These are phyloP conservation scores for Ilex aquifolium DNA, from an alignment of 257 asterid species.

Conservation along the genomic window DNA sequence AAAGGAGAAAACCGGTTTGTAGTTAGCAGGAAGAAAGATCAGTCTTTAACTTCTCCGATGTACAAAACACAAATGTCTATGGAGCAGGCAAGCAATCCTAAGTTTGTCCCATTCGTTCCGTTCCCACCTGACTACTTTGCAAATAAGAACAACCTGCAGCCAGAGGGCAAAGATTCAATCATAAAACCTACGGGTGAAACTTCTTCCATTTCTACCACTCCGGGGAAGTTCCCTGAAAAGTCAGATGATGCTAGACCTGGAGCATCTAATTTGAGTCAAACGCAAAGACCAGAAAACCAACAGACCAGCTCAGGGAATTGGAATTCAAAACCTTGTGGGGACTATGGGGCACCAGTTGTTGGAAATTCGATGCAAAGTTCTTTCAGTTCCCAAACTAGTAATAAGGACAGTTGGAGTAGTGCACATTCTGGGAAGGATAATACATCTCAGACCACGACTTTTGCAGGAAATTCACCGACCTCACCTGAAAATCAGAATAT, in stretches of 20 bases:
- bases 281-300: constrained; percentile 12
- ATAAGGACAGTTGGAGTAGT: constrained; percentile 6
- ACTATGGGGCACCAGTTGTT: constrained; percentile 9
- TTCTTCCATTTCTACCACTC: constrained; percentile 15
- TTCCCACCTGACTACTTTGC: constrained; percentile 95
- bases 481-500: constrained; percentile 22
- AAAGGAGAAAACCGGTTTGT: constrained; percentile 75
- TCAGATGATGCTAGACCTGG: constrained; percentile 11
- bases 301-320: constrained; percentile 8
- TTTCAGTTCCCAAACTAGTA: constrained; percentile 7
- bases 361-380: constrained; percentile 16
- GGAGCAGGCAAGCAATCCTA: constrained; percentile 54
- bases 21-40: constrained; percentile 67
- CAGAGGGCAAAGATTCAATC: constrained; percentile 25
- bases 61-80: constrained; percentile 61
- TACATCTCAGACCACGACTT: constrained; percentile 8
- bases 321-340: constrained; percentile 21
- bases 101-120: constrained; percentile 84
- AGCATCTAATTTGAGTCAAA: constrained; percentile 5
- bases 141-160: constrained; percentile 36
- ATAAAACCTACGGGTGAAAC: constrained; percentile 14
- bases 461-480: constrained; percentile 10
- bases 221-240: constrained; percentile 14
- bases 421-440: constrained; percentile 19
- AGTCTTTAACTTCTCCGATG: constrained; percentile 70